Percentiles rank a stretch among this genome's conserved stretches.
Conservation (phyloP, 805 yeast genomes). For the Jamesozyma jinghongensis region DNA sequence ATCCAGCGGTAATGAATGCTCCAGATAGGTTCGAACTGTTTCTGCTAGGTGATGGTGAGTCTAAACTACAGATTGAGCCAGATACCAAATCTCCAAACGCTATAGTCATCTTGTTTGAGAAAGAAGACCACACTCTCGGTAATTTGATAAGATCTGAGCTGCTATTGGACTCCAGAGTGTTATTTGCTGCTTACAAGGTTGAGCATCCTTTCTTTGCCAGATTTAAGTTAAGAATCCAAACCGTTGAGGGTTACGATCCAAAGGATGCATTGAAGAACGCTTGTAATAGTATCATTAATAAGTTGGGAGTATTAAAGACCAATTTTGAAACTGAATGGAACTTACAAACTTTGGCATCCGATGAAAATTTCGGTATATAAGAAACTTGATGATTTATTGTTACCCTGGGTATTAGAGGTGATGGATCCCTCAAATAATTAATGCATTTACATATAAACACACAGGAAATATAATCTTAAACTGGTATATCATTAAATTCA, state of each 20-base stretch:
- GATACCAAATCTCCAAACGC: constrained; percentile 95
- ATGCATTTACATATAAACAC: no score
- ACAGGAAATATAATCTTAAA: no score
- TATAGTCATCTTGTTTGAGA: constrained; percentile 82
- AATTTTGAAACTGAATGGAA: constrained; percentile 92
- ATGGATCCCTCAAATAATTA: no score
- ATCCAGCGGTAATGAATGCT: constrained; percentile 96
- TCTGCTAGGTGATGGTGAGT: constrained; percentile 94
- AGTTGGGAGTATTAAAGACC: constrained; percentile 61
- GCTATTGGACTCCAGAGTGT: constrained; percentile 75
- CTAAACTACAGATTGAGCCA: constrained; percentile 84
- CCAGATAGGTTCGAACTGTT: constrained; percentile 98
- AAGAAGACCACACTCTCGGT: constrained; percentile 96
- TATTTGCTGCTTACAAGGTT: constrained; percentile 94
- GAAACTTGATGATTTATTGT: no score
- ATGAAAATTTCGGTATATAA: constrained; percentile 25
- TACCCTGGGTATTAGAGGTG: no score
- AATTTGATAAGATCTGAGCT: constrained; percentile 82
- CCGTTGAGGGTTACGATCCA: constrained; percentile 92
- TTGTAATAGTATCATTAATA: constrained; percentile 72
- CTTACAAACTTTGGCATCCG: constrained; percentile 61
- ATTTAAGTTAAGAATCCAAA: constrained; percentile 88
- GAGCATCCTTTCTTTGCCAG: constrained; percentile 97
- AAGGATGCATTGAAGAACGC: constrained; percentile 85
- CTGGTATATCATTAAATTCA: no score